Base-by-base conservation (phyloP, 495 filamentous ascomycete genomes). In the Talaromyces nanjingensis region DNA sequence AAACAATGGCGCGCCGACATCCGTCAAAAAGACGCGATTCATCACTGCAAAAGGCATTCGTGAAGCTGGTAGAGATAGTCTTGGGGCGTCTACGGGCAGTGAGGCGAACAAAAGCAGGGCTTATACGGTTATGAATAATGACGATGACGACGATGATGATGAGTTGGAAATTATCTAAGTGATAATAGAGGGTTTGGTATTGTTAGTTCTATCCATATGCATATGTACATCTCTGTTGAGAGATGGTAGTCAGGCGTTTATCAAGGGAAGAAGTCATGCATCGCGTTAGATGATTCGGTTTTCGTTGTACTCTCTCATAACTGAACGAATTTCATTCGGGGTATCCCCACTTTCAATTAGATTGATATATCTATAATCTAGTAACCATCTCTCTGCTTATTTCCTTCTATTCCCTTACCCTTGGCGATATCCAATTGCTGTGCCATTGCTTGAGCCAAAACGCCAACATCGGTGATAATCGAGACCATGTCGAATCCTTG, bases 401-500 rank as follows among this genome's bases (percentile, higher is more conserved):
- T 63, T 5, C 49, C 64, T 4, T 63, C 64, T 25, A 29, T 37
- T 14, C 49, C 57, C 31, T 58, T 34, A 3, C 75, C 75, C 42
- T 66, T 72, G 1, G 77, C 77, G 18, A 69, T 66, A 42, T 68
- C 68, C 45, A 79, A 59, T 64, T 77, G 70, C 12, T 67, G 66
- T 37, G 72, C 58, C 72, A 79, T 79, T 1, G 65, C 77, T 6
- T 65, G 62, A 25, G 69, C 69, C 5, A 89, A 65, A 3, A 83
- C 76, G 16, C 80, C 81, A 60, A 82, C 79, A 76, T 91, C 88
- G 4, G 85, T 85, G 5, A 78, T 83, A 0, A 84, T 80, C 65
- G 81, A 87, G 49, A 92, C 80, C 89, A 94, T 92, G 68, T 92
- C 80, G 63, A 91, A 94, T 3, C 91, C 91, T 66, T 81, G 80